Evolutionary conservation across 345 rosid species (phyloP).

Genomic region (Eucalyptus sp.): DNA sequence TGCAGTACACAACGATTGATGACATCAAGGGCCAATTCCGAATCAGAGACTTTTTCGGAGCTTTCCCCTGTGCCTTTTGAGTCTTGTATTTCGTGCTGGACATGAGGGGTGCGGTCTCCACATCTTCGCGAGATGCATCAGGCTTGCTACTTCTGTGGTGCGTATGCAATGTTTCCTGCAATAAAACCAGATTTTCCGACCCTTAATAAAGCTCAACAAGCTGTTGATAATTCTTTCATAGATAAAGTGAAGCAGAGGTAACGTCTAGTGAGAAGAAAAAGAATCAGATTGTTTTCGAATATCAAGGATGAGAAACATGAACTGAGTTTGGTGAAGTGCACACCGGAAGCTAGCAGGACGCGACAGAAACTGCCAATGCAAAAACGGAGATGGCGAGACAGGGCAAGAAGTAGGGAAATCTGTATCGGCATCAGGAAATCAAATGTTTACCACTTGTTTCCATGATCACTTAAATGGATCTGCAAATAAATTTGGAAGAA

Average conservation of each 20-base stretch:
- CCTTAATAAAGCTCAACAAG: not conserved
- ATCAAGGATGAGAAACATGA: not conserved
- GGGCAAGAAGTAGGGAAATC: slow-evolving; percentile 80
- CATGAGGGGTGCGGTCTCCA: slow-evolving; percentile 1
- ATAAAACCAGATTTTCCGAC: not conserved
- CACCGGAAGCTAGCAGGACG: slow-evolving; percentile 70
- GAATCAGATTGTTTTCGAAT: not conserved
- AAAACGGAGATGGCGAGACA: slow-evolving; percentile 45
- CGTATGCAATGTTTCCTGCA: slow-evolving; percentile 65
- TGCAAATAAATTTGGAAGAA: not conserved
- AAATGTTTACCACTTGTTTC: not conserved
- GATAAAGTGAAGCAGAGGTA: not conserved
- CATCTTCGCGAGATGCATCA: slow-evolving; percentile 21
- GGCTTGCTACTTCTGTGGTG: slow-evolving; percentile 14
- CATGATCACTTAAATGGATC: not conserved
- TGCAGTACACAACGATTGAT: slow-evolving; percentile 57
- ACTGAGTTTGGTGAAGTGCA: not conserved
- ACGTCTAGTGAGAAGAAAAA: not conserved
- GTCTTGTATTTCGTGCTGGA: not conserved
- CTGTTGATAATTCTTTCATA: not conserved
- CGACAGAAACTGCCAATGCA: slow-evolving; percentile 39
- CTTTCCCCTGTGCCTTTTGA: slow-evolving; percentile 2
- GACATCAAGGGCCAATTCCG: slow-evolving; percentile 88
- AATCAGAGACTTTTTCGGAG: slow-evolving; percentile 29
- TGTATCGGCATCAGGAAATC: slow-evolving; percentile 8